Evolutionary conservation across 805 yeast species (phyloP), one percentile per base, ranked within the genome.

Genomic region (Kuraishia molischiana): DNA sequence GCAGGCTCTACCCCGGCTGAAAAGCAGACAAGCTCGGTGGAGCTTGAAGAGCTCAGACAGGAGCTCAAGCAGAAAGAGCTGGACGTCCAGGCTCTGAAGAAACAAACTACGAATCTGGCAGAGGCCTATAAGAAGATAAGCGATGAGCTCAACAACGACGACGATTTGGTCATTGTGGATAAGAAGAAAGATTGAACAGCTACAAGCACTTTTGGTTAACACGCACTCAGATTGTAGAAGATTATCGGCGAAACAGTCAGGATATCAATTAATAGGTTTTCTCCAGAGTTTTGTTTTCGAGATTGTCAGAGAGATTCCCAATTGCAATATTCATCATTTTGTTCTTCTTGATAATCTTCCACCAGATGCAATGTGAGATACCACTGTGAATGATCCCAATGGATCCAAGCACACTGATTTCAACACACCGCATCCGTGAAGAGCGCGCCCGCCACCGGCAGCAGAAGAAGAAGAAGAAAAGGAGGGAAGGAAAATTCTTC

Each of bases 71-170:
- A 50, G 44, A 62, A 61, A 38, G 64, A 66, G 4, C 40, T 50
- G 31, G 70, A 67, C 43, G 59, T 68, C 31, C 58, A 46, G 4
- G 47, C 61, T 3, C 47, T 67, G 50, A 64, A 61, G 48, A 64
- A 61, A 42, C 74, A 69, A 47, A 48, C 67, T 35, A 42, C 49
- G 14, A 64, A 64, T 2, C 50, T 64, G 35, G 66, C 61, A 45
- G 47, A 41, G n/a, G 62, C 66, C 15, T 68, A 65, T 45, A 62
- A 67, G 37, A 44, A 45, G 13, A 59, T 64, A 49, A 58, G 52
- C 18, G 49, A 44, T 29, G 43, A 33, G 24, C 10, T 26, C 34
- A 34, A 31, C 29, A 13, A 34, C 36, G 18, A 38, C 33, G 37
- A 42, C 42, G 24, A 37, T 36, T 29, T 41, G 29, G 33, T 39